Evolutionary conservation across 1,284 basidiomycete species (phyloP), one percentile per base, ranked within the genome.

Genomic region (Rhodofomes roseus): DNA sequence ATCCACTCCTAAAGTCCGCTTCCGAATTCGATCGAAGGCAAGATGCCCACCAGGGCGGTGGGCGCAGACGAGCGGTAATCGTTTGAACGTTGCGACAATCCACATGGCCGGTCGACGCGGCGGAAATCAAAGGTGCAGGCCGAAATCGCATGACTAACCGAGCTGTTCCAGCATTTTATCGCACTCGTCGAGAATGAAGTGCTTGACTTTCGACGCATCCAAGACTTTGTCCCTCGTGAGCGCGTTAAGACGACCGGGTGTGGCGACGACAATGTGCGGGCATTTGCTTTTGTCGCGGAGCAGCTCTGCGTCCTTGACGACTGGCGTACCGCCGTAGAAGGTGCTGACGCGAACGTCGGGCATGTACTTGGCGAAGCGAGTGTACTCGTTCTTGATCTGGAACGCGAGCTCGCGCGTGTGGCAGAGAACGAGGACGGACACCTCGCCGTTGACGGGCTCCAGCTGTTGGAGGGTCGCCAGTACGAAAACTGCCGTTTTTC

Each of bases 91-190:
- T 39, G 71, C 73, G 58, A 66, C 61, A 69, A 64, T 63, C 70
- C 67, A 68, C 68, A 68, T 68, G 71, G 71, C 68, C 67, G 20
- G 69, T 68, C 62, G 67, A 69, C 68, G 31, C 4, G 67, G 66
- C 63, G 68, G 66, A 70, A 65, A 71, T 66, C 25, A 68, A 69
- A 71, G 67, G 63, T 62, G 66, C 60, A 65, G 60, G 66, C 70
- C 69, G 74, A 87, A 82, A 80, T 82, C 82, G 85, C 81, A 84
- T 77, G 83, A 97, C 95, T 96, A 90, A 98, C 95, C 96, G 81
- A 99, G 95, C 88, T 96, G 92, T 86, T 99, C 97, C 75, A 99
- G 90, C 94, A 99, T 98, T 88, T 99, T 99, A 86, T 99, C 97
- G 84, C 97, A 99, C 82, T 99, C 97, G 84, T 99, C 97, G 75